Conservation (phyloP, 176 grass and related monocot genomes). For the Oryza longistaminata region DNA sequence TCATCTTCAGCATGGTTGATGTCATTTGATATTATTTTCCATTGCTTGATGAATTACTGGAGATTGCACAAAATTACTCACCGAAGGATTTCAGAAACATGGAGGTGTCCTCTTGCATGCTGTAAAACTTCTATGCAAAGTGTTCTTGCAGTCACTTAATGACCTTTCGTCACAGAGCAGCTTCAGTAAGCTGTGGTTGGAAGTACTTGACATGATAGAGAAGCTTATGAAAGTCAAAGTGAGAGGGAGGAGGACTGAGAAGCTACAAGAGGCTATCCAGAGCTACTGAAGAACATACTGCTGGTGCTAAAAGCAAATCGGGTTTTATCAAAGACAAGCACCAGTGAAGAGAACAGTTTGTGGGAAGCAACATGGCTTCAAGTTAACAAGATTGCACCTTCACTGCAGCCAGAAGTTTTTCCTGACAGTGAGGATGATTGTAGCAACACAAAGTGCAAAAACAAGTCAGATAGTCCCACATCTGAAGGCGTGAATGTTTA, state of each 20-base stretch:
- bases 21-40: conserved; percentile 89
- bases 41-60: conserved; percentile 87
- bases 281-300: conserved; percentile 89
- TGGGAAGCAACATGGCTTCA: conserved; percentile 85
- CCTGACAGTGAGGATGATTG: conserved; percentile 45
- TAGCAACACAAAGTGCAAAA: conserved; percentile 28
- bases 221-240: conserved; percentile 81
- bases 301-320: conserved; percentile 88
- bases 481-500: conserved; percentile 15
- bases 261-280: conserved; percentile 90
- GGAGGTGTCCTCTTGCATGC: conserved; percentile 87
- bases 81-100: conserved; percentile 94
- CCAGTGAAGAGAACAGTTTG: conserved; percentile 53
- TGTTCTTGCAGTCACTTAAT: conserved; percentile 83
- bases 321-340: conserved; percentile 51
- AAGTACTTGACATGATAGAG: conserved; percentile 80
- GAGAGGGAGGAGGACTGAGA: conserved; percentile 84
- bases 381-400: conserved; percentile 68
- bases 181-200: conserved; percentile 82
- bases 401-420: conserved; percentile 70
- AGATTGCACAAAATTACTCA: conserved; percentile 76
- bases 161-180: conserved; percentile 58
- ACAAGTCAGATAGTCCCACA: conserved; percentile 26
- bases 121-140: conserved; percentile 79
- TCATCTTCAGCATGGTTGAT: conserved; percentile 74